Evolutionary conservation across 345 rosid genomes (phyloP).

Genomic region (Eucalyptus polybractea): DNA sequence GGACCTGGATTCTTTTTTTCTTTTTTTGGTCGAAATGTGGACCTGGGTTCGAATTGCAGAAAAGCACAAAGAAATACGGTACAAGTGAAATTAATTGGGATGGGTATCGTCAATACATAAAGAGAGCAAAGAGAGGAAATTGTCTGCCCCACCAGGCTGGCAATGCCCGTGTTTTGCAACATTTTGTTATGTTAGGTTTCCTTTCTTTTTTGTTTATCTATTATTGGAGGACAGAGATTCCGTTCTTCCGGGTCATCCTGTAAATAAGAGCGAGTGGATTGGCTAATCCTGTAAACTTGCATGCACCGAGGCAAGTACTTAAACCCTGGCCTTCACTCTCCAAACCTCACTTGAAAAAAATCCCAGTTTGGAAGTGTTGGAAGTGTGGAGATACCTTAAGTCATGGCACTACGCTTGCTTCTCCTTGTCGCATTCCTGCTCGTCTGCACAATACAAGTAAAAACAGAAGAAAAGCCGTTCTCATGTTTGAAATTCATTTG

Average conservation of each 20-base stretch:
- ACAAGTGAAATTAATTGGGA: background rate
- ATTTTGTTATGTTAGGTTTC: background rate
- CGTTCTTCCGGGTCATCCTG: background rate
- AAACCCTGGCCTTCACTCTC: background rate
- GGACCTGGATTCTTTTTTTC: background rate
- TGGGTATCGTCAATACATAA: background rate
- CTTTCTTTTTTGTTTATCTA: background rate
- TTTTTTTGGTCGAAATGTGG: background rate
- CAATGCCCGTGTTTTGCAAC: background rate
- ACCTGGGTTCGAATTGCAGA: background rate
- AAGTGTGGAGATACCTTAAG: background rate
- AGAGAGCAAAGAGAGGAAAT: background rate
- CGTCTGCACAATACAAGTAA: slow-evolving; percentile 11
- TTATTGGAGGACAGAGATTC: background rate
- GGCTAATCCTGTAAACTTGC: background rate
- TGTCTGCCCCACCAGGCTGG: background rate
- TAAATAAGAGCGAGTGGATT: background rate
- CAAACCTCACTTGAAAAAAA: background rate
- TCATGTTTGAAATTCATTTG: background rate
- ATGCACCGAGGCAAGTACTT: background rate
- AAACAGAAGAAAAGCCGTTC: background rate
- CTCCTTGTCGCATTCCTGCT: slow-evolving; percentile 7
- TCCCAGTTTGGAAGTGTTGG: background rate
- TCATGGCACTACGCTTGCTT: background rate
- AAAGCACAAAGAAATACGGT: background rate